Evolutionary conservation across 2,329 filamentous ascomycete species (phyloP).

Genomic region (Colletotrichum aenigma): DNA sequence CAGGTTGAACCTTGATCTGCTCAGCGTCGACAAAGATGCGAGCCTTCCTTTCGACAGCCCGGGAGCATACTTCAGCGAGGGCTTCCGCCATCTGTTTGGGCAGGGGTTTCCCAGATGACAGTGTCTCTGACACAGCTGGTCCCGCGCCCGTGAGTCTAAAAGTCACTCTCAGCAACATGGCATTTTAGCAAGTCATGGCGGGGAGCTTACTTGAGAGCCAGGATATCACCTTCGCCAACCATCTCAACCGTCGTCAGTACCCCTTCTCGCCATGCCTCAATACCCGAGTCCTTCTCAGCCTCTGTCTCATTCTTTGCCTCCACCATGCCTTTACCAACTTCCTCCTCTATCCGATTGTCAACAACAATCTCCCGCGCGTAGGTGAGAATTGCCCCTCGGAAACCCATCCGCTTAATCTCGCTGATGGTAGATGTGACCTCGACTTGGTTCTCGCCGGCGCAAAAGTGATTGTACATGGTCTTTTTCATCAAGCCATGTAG

Average conservation of each 20-base stretch:
- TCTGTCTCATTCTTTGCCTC: constrained; percentile 50
- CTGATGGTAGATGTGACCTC: constrained; percentile 72
- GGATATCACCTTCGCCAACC: constrained; percentile 67
- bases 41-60: constrained; percentile 72
- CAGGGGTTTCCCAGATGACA: constrained; percentile 67
- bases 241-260: constrained; percentile 76
- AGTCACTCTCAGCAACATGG: not conserved
- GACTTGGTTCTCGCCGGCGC: constrained; percentile 74
- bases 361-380: constrained; percentile 85
- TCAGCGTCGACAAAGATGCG: constrained; percentile 85
- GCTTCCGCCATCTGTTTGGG: constrained; percentile 68
- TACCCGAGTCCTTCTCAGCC: constrained; percentile 56
- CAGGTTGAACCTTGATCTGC: constrained; percentile 76
- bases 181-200: not conserved
- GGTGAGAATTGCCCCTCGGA: constrained; percentile 81
- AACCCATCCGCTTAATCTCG: constrained; percentile 74
- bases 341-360: constrained; percentile 54
- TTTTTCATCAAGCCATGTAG: constrained; percentile 74
- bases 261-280: constrained; percentile 73
- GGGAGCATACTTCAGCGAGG: constrained; percentile 77
- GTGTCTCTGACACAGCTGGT: constrained; percentile 69
- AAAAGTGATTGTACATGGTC: constrained; percentile 91
- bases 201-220: constrained; percentile 61
- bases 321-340: constrained; percentile 47
- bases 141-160: constrained; percentile 81